These are phyloP conservation scores for Agarophyton chilense DNA, from an alignment of 23 red algal genomes.

Conservation along the genomic window DNA sequence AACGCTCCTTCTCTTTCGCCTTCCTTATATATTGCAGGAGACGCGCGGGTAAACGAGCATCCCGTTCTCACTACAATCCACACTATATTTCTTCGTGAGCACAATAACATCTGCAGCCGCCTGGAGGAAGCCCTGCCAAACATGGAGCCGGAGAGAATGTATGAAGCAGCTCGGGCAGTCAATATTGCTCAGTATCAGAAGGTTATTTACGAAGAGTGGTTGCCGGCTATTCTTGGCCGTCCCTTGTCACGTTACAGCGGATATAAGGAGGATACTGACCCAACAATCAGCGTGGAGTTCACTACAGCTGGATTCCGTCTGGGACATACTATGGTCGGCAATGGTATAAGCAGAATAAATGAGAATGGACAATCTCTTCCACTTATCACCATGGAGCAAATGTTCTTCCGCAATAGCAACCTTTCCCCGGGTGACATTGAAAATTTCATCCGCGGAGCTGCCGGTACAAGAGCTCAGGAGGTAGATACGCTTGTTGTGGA, in stretches of 20 bases:
- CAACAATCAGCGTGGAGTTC: conserved; percentile 55
- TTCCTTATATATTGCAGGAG: conserved; percentile 54
- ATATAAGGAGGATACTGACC: background rate
- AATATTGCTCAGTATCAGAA: conserved; percentile 53
- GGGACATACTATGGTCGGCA: conserved; percentile 65
- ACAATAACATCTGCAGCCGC: conserved; percentile 37
- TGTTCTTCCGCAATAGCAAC: conserved; percentile 31
- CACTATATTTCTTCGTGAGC: conserved; percentile 58
- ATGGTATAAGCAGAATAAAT: conserved; percentile 9
- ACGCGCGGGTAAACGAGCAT: conserved; percentile 35
- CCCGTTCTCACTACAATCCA: conserved; percentile 38
- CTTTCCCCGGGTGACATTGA: background rate
- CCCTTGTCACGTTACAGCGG: conserved; percentile 7
- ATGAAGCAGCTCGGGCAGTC: conserved; percentile 26
- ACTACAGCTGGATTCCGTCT: conserved; percentile 59
- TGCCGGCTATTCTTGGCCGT: conserved; percentile 24
- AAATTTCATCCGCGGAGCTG: conserved; percentile 35
- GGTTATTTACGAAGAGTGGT: conserved; percentile 57
- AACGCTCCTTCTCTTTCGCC: conserved; percentile 38
- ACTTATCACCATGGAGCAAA: background rate
- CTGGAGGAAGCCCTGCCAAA: background rate
- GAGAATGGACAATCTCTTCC: background rate
- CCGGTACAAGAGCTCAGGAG: conserved; percentile 30
- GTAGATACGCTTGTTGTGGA: conserved; percentile 27
- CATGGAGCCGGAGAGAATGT: conserved; percentile 1